Base-by-base conservation (phyloP, 768 basidiomycete species). In the Lactarius akahatsu region DNA sequence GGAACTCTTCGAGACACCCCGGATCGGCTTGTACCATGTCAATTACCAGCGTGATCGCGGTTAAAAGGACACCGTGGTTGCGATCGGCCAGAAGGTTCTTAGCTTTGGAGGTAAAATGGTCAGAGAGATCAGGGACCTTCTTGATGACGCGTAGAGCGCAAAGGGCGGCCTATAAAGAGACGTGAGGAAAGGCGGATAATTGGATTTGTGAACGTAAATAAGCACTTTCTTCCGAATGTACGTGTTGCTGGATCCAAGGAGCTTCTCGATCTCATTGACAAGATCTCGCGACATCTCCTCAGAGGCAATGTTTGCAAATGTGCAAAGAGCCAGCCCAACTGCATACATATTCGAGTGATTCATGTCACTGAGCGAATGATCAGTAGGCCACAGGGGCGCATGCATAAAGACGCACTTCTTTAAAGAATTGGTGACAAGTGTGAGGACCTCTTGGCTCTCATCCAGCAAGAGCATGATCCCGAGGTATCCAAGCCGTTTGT, bases 261-360 rank as follows among this genome's bases (percentile, higher is more conserved):
- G 82, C 78, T 98, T 98, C 79, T 98, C 96, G 70, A 99, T 92
- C 80, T 98, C 97, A 73, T 98, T 96, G 62, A 91, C 92, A 71
- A 99, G 81, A 82, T 99, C 97, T 69, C 97, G 87, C 34, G 96
- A 95, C 97, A 99, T 99, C 78, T 99, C 97, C 77, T 99, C 97
- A 23, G 95, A 97, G 11, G 97, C 94, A 71, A 98, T 98, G 74
- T 98, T 98, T 65, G 96, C 97, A 74, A 99, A 98, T 0, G 97
- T 98, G 73, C 95, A 98, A 41, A 99, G 86, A 2, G 95, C 96
- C 63, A 99, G 85, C 7, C 97, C 97, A 30, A 98, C 97, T 4
- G 92, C 93, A 76, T 98, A 98, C 93, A 97, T 97, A 78, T 98
- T 98, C 1, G 96, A 89, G 76, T 98, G 96, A 77, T 98, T 98